Evolutionary conservation across 2,329 filamentous ascomycete genomes (phyloP), one percentile per base, ranked within the genome.

Genomic region (Colletotrichum liriopes): DNA sequence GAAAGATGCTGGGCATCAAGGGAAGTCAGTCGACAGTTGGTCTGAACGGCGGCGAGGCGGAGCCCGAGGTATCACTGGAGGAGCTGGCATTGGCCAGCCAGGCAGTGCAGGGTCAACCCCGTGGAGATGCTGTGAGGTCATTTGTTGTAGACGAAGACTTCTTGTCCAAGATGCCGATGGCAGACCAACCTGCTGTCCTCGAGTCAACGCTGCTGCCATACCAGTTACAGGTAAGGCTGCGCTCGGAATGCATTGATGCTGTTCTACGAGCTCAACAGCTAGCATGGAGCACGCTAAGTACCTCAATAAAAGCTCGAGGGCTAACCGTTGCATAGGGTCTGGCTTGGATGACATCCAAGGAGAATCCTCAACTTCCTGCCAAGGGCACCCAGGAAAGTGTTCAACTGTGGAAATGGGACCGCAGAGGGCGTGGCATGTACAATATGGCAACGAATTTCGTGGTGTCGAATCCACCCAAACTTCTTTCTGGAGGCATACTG

Each of bases 401-500:
- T 1, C 94, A 97, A 81, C 85, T 97, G 18, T 98, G 95, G 95
- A 93, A 91, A 78, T 88, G 86, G 79, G 72, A 84, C 79, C 35
- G 73, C 7, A 80, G 80, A 47, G 80, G 81, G 4, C 77, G 78
- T 14, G 62, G 20, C 94, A 91, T 76, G 88, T 61, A 86, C 69
- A 94, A 93, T 80, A 86, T 94, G 74, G 93, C 92, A 71, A 96
- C 91, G 0, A 91, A 91, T 64, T 95, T 91, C 78, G 88, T 90
- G 12, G 90, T 88, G 11, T 81, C 79, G 0, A 81, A 80, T 3
- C 81, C 87, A 1, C 94, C 94, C 0, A 81, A 84, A 0, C 86
- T 97, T 29, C 90, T 93, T 8, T 93, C 91, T 61, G 95, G 95
- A 23, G 95, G 95, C 41, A 95, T 98, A 61, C 86, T 98, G 11